Evolutionary conservation across 176 grass and related monocot species (phyloP), one percentile per base, ranked within the genome.

Genomic region (Bonia amplexicaulis): DNA sequence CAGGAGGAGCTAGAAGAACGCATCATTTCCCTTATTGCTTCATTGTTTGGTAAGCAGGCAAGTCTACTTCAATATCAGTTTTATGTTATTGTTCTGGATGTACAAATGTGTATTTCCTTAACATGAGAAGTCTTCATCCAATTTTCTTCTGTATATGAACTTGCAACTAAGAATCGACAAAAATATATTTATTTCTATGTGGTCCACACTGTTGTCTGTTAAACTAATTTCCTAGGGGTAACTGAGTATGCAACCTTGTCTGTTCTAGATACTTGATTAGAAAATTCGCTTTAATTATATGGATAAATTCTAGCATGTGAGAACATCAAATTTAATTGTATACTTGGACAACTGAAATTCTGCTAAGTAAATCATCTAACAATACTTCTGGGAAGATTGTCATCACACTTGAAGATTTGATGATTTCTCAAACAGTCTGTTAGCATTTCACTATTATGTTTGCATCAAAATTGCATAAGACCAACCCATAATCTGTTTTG

Each of bases 1-100:
- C 96, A 95, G 60, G 96, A 98, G 79, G 96, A 93, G 86, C 71
- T 98, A 47, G 96, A 95, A 82, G 96, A 98, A 82, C 96, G 89
- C 16, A 66, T 98, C 76, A 92, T 98, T 92, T 95, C 91, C 44
- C 80, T 98, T 45, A 87, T 95, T 92, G 96, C 96, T 58, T 98
- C 96, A 89, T 94, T 98, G 89, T 93, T 98, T 88, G 96, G 96
- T 98, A 95, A 95, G 91, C 71, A 79, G 73, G 85, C 86, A 90
- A 87, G 85, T 90, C 67, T 74, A 41, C 31, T 80, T 19, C 33
- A 23, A 11, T 79, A 19, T 82, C 16, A 13, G 3, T 72, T 71
- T 29, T 65, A 31, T 54, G 45, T 20, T 33, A 5, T 55, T 80
- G 27, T 49, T 73, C 4, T 73, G 19, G 22, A 54, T 61, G 29